Conservation (phyloP, 441 rosid species). For the Kokia cookei region DNA sequence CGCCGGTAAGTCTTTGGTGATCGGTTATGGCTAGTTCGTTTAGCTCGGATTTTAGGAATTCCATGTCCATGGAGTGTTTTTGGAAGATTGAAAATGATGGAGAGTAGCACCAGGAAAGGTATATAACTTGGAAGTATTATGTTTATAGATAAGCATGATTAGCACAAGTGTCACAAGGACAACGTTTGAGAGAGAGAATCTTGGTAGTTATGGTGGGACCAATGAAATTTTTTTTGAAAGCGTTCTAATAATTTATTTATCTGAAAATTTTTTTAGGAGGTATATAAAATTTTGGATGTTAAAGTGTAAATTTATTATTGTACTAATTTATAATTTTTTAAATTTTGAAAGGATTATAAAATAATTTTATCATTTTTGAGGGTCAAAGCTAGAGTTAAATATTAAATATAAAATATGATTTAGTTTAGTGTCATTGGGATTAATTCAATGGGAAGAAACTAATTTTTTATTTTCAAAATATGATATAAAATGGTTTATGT, state of each 20-base stretch:
- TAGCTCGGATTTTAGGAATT: slow-evolving; percentile 18
- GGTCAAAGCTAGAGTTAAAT: no score
- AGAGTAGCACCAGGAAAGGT: not conserved
- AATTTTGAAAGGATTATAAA: no score
- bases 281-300: no score
- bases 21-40: slow-evolving; percentile 5
- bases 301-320: no score
- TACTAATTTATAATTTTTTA: no score
- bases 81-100: not conserved
- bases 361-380: not conserved
- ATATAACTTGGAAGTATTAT: not conserved
- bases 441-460: no score
- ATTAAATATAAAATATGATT: no score
- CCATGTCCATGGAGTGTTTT: slow-evolving; percentile 9
- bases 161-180: not conserved
- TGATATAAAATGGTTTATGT: no score
- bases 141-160: not conserved
- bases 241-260: not conserved
- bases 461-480: no score
- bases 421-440: no score
- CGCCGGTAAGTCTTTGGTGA: slow-evolving; percentile 7
- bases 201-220: not conserved
- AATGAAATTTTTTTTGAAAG: not conserved
- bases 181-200: slow-evolving; percentile 1
- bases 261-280: no score